Evolutionary conservation across 768 basidiomycete genomes (phyloP), one percentile per base, ranked within the genome.

Genomic region (Podaxis sp.): DNA sequence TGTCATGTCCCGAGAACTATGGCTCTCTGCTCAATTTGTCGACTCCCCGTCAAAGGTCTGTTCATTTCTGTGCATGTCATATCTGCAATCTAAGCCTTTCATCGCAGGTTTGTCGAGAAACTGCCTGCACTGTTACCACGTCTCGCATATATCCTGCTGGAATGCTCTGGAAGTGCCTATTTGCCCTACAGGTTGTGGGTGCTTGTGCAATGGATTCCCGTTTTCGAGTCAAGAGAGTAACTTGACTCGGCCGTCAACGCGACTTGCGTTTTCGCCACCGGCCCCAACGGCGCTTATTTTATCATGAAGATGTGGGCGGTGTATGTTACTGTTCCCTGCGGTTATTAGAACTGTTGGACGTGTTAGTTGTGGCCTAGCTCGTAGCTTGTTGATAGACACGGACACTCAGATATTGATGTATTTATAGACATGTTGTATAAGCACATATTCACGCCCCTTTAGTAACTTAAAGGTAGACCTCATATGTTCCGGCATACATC

Each of bases 1-100:
- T 86, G 82, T 63, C 76, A 73, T 59, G 74, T 73, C 8, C 73
- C 75, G n/a, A 78, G 74, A 47, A 75, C 74, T 4, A 79, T 79
- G 70, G 76, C 85, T 1, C 73, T 73, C 5, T 94, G 92, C 69
- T 83, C 89, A 0, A 81, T 93, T 17, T 93, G 92, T 70, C 81
- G 90, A 53, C 80, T 93, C 33, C 88, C 90, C 5, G 85, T 89
- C 61, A 89, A 85, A 80, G 90, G 92, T 85, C 65, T 9, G 79
- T 70, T 3, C 22, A 24, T 0, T 27, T 38, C 29, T 2, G 47
- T 29, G 13, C 36, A 47, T 61, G 17, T 24, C 22, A 25, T 29
- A 25, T 54, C 41, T 41, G 61, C 9, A 52, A 47, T 51, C 55
- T 47, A 13, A 65, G 52, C 43, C 57, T 56, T 33, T n/a, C 38